These are phyloP conservation scores for Penicillium concentricum DNA, from an alignment of 2,329 filamentous ascomycete species.

Conservation along the genomic window DNA sequence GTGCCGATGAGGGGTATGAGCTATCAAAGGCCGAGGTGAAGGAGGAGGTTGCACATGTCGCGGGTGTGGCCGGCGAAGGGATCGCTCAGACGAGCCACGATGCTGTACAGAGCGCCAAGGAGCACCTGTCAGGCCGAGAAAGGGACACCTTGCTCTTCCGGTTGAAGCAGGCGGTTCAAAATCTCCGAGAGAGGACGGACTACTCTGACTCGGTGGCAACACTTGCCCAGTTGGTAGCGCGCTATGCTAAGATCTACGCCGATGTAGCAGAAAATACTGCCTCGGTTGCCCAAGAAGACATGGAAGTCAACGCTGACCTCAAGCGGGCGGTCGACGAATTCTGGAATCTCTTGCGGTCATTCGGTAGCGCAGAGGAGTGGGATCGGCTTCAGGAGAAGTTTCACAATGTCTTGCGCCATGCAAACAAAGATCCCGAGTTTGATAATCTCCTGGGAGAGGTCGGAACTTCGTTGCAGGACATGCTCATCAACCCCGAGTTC, in stretches of 20 bases:
- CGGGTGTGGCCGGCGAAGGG: constrained; percentile 38
- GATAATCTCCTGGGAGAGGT: constrained; percentile 73
- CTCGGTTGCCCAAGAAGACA: constrained; percentile 65
- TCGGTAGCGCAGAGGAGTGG: constrained; percentile 75
- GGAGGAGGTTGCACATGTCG: constrained; percentile 56
- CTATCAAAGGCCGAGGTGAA: constrained; percentile 64
- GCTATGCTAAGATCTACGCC: constrained; percentile 76
- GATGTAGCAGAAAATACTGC: constrained; percentile 67
- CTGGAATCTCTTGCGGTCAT: constrained; percentile 75
- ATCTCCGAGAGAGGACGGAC: constrained; percentile 72
- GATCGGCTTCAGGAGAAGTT: constrained; percentile 68
- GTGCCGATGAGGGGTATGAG: constrained; percentile 47
- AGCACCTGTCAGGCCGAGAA: constrained; percentile 72
- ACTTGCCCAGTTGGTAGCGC: constrained; percentile 70
- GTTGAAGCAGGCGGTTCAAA: constrained; percentile 72
- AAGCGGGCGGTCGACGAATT: constrained; percentile 76
- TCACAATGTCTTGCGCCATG: constrained; percentile 69
- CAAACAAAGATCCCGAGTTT: constrained; percentile 76
- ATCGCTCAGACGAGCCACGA: constrained; percentile 49
- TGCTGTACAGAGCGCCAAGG: constrained; percentile 67
- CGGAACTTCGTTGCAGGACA: constrained; percentile 71
- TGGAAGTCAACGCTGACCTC: constrained; percentile 70
- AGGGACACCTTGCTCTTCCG: constrained; percentile 70
- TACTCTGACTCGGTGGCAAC: constrained; percentile 86
- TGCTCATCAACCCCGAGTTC: constrained; percentile 83